Conservation (phyloP, 768 basidiomycete genomes). For the Pisolithus microcarpus region DNA sequence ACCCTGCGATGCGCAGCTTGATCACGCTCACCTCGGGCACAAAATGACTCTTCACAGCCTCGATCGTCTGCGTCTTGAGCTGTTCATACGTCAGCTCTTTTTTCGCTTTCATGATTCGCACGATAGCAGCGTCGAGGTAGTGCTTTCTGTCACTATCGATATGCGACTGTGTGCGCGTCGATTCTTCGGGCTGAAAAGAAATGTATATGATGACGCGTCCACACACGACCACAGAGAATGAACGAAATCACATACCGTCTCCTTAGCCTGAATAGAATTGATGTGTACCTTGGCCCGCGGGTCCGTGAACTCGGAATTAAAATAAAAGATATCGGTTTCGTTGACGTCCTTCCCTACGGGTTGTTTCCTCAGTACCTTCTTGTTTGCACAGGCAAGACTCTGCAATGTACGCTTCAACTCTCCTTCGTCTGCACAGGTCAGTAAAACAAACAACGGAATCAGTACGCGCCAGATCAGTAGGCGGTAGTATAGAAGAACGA, state of each 20-base stretch:
- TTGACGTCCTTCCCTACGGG: slow-evolving; percentile 75
- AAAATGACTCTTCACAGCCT: slow-evolving; percentile 84
- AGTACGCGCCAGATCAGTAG: slow-evolving; percentile 16
- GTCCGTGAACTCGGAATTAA: slow-evolving; percentile 80
- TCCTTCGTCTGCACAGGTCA: slow-evolving; percentile 43
- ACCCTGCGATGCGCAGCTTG: slow-evolving; percentile 72
- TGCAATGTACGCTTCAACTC: slow-evolving; percentile 84
- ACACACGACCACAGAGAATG: background rate
- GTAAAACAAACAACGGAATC: too few relatives aligned
- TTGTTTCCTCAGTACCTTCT: slow-evolving; percentile 77
- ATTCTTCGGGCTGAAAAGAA: slow-evolving; percentile 70
- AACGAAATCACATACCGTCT: slow-evolving; percentile 52
- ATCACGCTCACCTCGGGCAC: slow-evolving; percentile 77
- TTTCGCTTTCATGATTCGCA: slow-evolving; percentile 90
- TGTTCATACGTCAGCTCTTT: slow-evolving; percentile 78
- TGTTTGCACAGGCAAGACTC: slow-evolving; percentile 86
- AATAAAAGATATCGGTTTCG: slow-evolving; percentile 68
- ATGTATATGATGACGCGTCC: background rate
- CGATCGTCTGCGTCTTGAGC: slow-evolving; percentile 76
- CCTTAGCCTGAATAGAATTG: slow-evolving; percentile 92
- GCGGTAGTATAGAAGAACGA: background rate
- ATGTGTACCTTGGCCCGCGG: slow-evolving; percentile 77
- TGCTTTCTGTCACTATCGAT: slow-evolving; percentile 85
- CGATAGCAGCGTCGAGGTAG: slow-evolving; percentile 89
- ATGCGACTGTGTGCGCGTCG: slow-evolving; percentile 67